Evolutionary conservation across 352 stramenopile species (phyloP).

Genomic region (Pythium phragmitis): DNA sequence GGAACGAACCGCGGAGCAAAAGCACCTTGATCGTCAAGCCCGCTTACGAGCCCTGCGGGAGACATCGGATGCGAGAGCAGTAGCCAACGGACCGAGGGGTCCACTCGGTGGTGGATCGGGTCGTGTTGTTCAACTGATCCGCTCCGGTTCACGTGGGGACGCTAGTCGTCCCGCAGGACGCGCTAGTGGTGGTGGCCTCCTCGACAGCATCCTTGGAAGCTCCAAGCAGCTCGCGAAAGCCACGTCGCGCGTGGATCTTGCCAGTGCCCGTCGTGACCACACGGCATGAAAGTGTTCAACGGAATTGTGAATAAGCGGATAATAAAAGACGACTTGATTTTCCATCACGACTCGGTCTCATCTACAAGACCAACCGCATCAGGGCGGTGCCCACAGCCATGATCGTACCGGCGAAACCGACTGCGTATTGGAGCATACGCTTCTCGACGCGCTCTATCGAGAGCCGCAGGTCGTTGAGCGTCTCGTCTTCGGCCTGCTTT

Average conservation of each 20-base stretch:
- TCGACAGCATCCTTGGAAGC: slow-evolving; percentile 68
- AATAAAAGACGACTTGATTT: background rate
- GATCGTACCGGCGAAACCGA: slow-evolving; percentile 86
- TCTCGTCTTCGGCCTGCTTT: slow-evolving; percentile 87
- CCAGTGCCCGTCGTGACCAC: slow-evolving; percentile 38
- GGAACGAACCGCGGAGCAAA: slow-evolving; percentile 22
- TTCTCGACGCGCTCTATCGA: slow-evolving; percentile 91
- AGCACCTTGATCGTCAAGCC: slow-evolving; percentile 28
- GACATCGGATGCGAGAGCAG: background rate
- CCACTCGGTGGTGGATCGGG: background rate
- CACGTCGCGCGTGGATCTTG: slow-evolving; percentile 66
- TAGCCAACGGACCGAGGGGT: background rate
- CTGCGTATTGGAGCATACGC: slow-evolving; percentile 85
- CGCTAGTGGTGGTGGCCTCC: slow-evolving; percentile 30
- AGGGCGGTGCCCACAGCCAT: slow-evolving; percentile 82
- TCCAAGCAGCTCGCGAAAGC: slow-evolving; percentile 57
- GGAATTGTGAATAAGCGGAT: background rate
- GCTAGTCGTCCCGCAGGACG: slow-evolving; percentile 7
- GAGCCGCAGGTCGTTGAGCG: slow-evolving; percentile 80
- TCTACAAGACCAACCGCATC: slow-evolving; percentile 69
- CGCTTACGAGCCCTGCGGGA: slow-evolving; percentile 23
- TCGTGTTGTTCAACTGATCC: slow-evolving; percentile 28
- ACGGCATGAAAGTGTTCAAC: background rate
- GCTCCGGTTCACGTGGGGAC: background rate
- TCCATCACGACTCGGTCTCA: no score